A percentile compares a stretch with the other conserved stretches of the same genome.
Evolutionary conservation across 78 protist genomes (phyloP).

Genomic region (Paratrimastix pyriformis): DNA sequence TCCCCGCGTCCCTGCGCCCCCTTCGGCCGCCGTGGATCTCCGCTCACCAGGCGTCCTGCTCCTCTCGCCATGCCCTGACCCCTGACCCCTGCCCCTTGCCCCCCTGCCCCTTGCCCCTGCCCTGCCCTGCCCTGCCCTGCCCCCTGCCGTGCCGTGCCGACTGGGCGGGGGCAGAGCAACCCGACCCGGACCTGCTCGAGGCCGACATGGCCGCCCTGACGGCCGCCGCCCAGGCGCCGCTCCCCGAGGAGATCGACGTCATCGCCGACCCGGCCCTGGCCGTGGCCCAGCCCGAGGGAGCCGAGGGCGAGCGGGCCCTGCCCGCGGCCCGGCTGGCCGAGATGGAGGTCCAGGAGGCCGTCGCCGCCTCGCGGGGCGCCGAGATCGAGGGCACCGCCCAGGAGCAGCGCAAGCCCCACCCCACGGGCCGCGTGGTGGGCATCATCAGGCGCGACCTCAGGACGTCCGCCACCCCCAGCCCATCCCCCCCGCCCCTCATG

Average conservation of each 20-base stretch:
- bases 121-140: no score
- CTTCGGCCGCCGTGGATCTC: no score
- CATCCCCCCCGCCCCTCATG: background rate
- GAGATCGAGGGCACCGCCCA: background rate
- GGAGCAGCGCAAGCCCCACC: background rate
- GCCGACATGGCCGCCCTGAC: no score
- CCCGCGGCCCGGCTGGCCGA: background rate
- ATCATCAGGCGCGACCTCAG: background rate
- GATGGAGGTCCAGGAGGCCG: background rate
- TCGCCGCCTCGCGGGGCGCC: background rate
- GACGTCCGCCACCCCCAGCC: background rate
- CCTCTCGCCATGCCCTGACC: no score
- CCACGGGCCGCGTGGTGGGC: background rate
- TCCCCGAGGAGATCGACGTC: background rate
- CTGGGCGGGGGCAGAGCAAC: no score
- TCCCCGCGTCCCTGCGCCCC: no score
- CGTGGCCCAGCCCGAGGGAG: background rate
- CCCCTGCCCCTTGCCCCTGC: no score
- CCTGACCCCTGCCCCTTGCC: no score
- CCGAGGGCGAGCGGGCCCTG: background rate
- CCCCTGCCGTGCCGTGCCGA: no score
- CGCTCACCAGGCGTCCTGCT: no score
- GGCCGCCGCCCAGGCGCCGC: constrained; percentile 7
- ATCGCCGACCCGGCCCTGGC: background rate
- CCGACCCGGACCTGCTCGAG: no score